Conservation (phyloP, 345 rosid species). For the Microcos paniculata region DNA sequence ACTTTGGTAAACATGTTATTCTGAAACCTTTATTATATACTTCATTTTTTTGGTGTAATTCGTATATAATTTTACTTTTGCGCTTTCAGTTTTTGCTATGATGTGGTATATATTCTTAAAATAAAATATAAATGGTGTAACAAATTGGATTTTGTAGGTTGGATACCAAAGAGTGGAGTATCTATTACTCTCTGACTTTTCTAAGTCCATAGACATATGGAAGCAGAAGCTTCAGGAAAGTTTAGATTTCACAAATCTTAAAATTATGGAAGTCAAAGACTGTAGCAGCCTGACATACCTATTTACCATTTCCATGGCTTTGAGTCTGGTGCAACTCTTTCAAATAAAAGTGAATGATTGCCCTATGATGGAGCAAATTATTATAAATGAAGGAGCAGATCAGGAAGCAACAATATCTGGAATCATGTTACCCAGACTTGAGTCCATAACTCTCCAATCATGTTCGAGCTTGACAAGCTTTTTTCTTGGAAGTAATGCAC, state of each 20-base stretch:
- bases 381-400: background rate
- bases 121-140: background rate
- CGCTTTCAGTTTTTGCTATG: no score
- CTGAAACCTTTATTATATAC: background rate
- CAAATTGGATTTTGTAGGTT: no score
- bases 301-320: background rate
- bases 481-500: conserved; percentile 1
- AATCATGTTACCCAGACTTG: conserved; percentile 3
- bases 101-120: no score
- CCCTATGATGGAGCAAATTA: background rate
- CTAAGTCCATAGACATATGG: conserved; percentile 6
- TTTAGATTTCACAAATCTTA: conserved; percentile 3
- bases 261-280: background rate
- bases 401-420: background rate
- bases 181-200: conserved; percentile 1
- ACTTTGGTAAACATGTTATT: no score
- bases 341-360: conserved; percentile 1
- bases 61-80: no score
- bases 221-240: background rate
- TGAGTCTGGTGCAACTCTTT: background rate
- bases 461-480: background rate
- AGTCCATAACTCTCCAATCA: background rate
- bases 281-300: conserved; percentile 11
- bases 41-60: no score
- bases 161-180: background rate